Base-by-base conservation (phyloP, 2,329 filamentous ascomycete genomes). In the Dactylellina sp. region DNA sequence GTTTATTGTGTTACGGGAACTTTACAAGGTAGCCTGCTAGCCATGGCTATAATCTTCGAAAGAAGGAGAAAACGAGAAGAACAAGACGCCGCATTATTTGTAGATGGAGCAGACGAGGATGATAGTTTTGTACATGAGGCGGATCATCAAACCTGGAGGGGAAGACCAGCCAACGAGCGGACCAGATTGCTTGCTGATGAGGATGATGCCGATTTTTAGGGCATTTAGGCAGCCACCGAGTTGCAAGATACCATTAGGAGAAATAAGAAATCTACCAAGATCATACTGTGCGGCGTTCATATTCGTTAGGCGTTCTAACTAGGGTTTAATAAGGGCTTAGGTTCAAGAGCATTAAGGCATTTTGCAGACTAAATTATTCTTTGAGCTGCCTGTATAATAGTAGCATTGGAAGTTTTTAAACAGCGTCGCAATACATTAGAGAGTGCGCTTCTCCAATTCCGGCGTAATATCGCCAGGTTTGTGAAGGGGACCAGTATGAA, bases 1-100 rank as follows among this genome's bases (percentile, higher is more conserved):
- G 89, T 98, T 12, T 96, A 94, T 79, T 85, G 97, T 47, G 85
- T 98, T 57, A 97, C 93, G 0, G 95, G 94, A 0, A 82, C 85
- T 65, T 86, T 98, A 84, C 95, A 99, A 81, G 94, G 93, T 16
- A 86, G 87, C 7, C 82, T 99, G 64, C 84, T 99, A 44, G 83
- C 81, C 22, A 91, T 99, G 90, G 92, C 89, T 20, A 86, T 97
- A 74, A 88, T 87, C 77, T 98, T 93, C 79, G 85, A 93, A 81
- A 79, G 79, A 64, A 78, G 77, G 62, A 78, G 77, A 57, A 81
- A 80, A 72, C 75, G 52, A n/a, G 68, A 76, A 9, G 75, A 61
- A 52, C 50, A 50, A 14, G 66, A 56, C 20, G 63, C 70, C 3
- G 70, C 70, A 6, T 56, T 74, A 20, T 74, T 74, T 22, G 61